Evolutionary conservation across 257 asterid species (phyloP), one percentile per base, ranked within the genome.

Genomic region (Fraxinus pennsylvanica): DNA sequence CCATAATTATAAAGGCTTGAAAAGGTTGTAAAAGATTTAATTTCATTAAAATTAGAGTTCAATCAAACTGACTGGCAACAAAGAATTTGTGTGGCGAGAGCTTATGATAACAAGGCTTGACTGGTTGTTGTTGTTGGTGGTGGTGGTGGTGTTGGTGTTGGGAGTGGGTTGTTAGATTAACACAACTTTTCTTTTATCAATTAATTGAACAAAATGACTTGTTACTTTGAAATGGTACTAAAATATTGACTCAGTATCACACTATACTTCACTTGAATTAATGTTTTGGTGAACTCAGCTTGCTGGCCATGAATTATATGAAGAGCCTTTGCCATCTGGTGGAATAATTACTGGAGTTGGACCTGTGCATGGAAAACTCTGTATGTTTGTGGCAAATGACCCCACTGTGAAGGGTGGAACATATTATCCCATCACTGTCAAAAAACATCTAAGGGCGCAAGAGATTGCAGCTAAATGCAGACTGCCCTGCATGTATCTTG

Each of bases 321-420:
- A 89, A 65, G 96, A 92, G 36, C 81, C 90, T n/a, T 90, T 96
- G 75, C 98, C 97, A 79, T 96, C 97, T 77, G 98, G 98, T 70
- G 99, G 99, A 68, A 87, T 91, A 86, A 81, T 96, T 71, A 90
- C 98, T 52, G 99, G 99, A 69, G 90, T 96, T 76, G 99, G 99
- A 76, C 87, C 97, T 3, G 92, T 96, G n/a, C 96, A 93, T 61
- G 97, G 96, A 78, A 92, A 79, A 75, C 91, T 92, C 43, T 96
- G 99, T 83, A 85, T 93, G 97, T 93, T 96, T 85, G 94, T 96
- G 76, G 99, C 99, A 74, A 96, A 96, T 80, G 98, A 96, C 81
- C 97, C 97, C 57, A 93, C 99, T 63, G 98, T 92, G 78, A 96
- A 96, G 86, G 99, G 99, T 29, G 99, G 99, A 65, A 93, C 98